Evolutionary conservation across 2,329 filamentous ascomycete species (phyloP).

Genomic region (Gaeumannomyces tritici): DNA sequence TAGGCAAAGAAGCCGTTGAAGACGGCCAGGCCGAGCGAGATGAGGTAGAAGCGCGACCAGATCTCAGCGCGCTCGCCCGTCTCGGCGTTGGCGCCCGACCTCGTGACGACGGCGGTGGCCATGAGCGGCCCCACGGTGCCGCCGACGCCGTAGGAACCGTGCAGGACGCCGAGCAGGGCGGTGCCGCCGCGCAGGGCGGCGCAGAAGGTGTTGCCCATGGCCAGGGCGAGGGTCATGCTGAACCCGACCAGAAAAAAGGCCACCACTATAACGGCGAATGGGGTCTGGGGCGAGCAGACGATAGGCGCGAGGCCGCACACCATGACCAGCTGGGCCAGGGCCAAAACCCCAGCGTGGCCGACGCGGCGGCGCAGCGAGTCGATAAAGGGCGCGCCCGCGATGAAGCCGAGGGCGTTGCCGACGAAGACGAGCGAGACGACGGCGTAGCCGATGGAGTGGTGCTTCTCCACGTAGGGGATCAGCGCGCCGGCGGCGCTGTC

Average conservation of each 20-base stretch:
- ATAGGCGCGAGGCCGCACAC: constrained; percentile 55
- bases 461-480: constrained; percentile 69
- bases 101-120: constrained; percentile 62
- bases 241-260: constrained; percentile 62
- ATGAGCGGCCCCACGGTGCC: constrained; percentile 61
- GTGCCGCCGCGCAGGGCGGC: constrained; percentile 33
- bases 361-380: constrained; percentile 52
- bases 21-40: constrained; percentile 50
- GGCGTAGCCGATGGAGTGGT: constrained; percentile 69
- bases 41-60: constrained; percentile 67
- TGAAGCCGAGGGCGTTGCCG: constrained; percentile 67
- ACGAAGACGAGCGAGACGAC: constrained; percentile 77
- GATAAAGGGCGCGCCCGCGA: constrained; percentile 60
- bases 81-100: constrained; percentile 27
- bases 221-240: constrained; percentile 44
- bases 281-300: constrained; percentile 54
- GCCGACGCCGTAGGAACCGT: constrained; percentile 59
- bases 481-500: constrained; percentile 70
- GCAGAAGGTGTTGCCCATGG: constrained; percentile 45
- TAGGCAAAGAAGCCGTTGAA: constrained; percentile 47
- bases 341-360: constrained; percentile 56
- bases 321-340: constrained; percentile 47
- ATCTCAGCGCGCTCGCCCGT: constrained; percentile 11
- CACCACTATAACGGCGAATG: constrained; percentile 57
- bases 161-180: constrained; percentile 48